Conservation (phyloP, 495 filamentous ascomycete genomes). For the Aspergillus cristatus region DNA sequence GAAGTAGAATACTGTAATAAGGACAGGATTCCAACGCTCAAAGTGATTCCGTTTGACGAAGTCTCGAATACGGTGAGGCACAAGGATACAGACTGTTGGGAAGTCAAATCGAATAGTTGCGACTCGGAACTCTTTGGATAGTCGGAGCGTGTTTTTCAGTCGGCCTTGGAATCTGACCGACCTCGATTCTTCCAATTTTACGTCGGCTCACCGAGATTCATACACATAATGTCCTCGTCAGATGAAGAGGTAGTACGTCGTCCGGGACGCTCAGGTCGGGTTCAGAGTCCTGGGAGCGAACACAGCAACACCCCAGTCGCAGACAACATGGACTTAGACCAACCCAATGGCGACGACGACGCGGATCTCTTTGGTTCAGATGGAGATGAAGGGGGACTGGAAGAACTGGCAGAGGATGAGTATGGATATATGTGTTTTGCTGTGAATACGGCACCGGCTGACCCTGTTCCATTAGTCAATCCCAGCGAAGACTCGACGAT, state of each 20-base stretch:
- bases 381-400: conserved; percentile 31
- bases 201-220: background rate
- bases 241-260: conserved; percentile 37
- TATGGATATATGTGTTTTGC: conserved; percentile 12
- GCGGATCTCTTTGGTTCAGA: conserved; percentile 62
- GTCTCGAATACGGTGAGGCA: too few species aligned
- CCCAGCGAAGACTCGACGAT: conserved; percentile 55
- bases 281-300: conserved; percentile 27
- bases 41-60: too few species aligned
- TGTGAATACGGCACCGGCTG: conserved; percentile 8
- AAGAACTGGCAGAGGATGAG: conserved; percentile 25
- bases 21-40: too few species aligned
- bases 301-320: conserved; percentile 13
- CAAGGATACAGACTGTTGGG: too few species aligned
- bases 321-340: conserved; percentile 23
- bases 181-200: too few species aligned
- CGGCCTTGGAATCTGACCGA: too few species aligned
- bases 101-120: too few species aligned
- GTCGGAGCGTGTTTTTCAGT: too few species aligned
- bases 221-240: conserved; percentile 28
- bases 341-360: conserved; percentile 32
- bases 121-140: too few species aligned
- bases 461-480: conserved; percentile 25
- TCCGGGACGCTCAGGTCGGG: conserved; percentile 23
- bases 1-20: too few species aligned